phyloP scores from a whole-genome alignment of 352 stramenopile genomes.

The Plasmopara muralis region DNA sequence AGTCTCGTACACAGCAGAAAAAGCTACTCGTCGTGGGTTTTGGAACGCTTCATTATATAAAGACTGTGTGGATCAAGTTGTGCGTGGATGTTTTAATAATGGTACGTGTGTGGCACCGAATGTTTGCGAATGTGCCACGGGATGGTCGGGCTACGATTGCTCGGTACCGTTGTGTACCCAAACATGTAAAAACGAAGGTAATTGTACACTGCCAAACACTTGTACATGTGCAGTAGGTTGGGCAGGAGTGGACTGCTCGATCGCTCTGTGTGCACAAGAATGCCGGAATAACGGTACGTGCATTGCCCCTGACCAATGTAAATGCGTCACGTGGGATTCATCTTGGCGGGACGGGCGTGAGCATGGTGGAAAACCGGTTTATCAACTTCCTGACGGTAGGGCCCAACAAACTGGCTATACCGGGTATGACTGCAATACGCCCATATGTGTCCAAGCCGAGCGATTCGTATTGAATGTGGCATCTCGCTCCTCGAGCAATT shows the following conservation, averaged over 20 bases:
- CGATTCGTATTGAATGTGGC: constrained; percentile 87
- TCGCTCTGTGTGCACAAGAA: constrained; percentile 88
- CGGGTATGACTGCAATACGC: constrained; percentile 94
- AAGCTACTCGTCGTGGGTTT: constrained; percentile 41
- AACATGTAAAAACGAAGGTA: constrained; percentile 73
- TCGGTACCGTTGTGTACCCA: constrained; percentile 68
- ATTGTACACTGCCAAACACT: constrained; percentile 89
- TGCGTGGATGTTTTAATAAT: constrained; percentile 94
- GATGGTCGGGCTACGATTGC: constrained; percentile 80
- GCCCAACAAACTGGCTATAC: constrained; percentile 91
- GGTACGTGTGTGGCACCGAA: constrained; percentile 88
- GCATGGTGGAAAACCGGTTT: constrained; percentile 86
- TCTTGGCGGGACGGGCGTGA: constrained; percentile 88
- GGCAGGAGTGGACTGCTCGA: constrained; percentile 80
- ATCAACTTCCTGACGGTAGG: constrained; percentile 82
- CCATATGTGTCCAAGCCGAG: constrained; percentile 92
- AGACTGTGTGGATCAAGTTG: constrained; percentile 88
- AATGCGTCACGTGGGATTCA: constrained; percentile 85
- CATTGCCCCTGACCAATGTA: constrained; percentile 78
- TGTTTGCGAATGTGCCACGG: constrained; percentile 71
- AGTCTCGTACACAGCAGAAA: constrained; percentile 66
- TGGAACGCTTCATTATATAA: constrained; percentile 50
- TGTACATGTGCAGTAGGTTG: constrained; percentile 91
- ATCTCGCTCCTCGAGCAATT: constrained; percentile 16
- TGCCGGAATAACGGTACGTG: constrained; percentile 83